Evolutionary conservation across 306 rosid genomes (phyloP).

Genomic region (Spatholobus suberectus): DNA sequence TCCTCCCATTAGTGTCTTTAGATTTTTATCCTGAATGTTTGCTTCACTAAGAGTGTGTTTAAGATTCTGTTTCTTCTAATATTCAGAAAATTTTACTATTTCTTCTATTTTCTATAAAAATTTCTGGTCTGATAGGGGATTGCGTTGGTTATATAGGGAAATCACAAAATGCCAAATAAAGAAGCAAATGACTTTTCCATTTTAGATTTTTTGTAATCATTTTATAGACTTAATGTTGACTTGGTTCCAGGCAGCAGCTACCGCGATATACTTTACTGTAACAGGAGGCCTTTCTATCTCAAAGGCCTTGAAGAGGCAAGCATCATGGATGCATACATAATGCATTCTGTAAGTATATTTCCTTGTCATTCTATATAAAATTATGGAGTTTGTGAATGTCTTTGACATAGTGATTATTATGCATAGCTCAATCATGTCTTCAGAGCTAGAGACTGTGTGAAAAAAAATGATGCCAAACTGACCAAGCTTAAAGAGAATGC

Average conservation of each 20-base stretch:
- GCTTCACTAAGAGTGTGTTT: not conserved
- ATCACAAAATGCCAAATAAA: not conserved
- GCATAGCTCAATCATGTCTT: conserved; percentile 91
- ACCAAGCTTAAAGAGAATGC: conserved; percentile 58
- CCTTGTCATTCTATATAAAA: conserved; percentile 26
- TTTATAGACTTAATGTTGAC: conserved; percentile 24
- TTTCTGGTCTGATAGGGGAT: not conserved
- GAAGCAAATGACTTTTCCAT: not conserved
- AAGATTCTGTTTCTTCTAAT: conserved; percentile 29
- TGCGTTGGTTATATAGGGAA: not conserved
- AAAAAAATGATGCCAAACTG: conserved; percentile 72
- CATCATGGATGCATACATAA: conserved; percentile 80
- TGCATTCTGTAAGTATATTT: conserved; percentile 77
- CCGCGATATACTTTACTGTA: conserved; percentile 74
- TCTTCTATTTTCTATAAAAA: not conserved
- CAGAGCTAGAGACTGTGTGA: conserved; percentile 73
- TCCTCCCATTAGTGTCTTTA: not conserved
- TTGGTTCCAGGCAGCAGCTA: conserved; percentile 77
- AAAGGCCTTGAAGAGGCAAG: conserved; percentile 72
- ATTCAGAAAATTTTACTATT: not conserved
- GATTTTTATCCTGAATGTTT: conserved; percentile 16
- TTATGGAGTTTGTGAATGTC: not conserved
- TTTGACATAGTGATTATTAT: conserved; percentile 37
- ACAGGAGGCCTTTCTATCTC: conserved; percentile 90
- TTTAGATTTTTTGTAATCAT: conserved; percentile 20